These are phyloP conservation scores for Solanum chilense DNA, from an alignment of 257 asterid species.

Conservation along the genomic window DNA sequence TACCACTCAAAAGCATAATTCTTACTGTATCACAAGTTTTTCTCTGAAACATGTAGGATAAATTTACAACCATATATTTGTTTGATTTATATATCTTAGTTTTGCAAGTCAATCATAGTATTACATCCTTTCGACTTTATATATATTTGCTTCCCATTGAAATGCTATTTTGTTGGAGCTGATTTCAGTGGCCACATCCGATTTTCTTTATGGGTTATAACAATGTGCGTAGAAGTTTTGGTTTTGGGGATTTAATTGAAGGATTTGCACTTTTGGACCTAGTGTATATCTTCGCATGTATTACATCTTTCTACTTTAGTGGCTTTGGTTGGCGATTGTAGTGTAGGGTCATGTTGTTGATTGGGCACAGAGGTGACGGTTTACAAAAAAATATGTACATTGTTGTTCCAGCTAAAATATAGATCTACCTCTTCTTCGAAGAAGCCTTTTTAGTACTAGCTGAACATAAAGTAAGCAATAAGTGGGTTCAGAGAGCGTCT, in stretches of 20 bases:
- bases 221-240: not conserved
- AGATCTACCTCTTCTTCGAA: not conserved
- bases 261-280: not conserved
- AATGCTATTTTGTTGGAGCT: not conserved
- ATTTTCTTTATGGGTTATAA: not conserved
- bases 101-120: not conserved
- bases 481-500: not conserved
- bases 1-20: not conserved
- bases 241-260: not conserved
- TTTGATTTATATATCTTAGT: not conserved
- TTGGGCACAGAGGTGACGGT: not conserved
- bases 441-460: not conserved
- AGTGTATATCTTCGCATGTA: not conserved
- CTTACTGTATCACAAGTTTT: not conserved
- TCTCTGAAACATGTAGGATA: not conserved
- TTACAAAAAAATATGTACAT: not conserved
- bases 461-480: not conserved
- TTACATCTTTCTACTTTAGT: not conserved
- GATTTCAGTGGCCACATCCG: not conserved
- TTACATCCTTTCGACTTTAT: too few species aligned
- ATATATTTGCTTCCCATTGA: not conserved
- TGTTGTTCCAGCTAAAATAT: not conserved
- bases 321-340: not conserved
- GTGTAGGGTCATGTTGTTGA: not conserved
- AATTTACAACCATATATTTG: not conserved